Percentiles rank a stretch among this genome's conserved stretches.
phyloP scores from a whole-genome alignment of 1,139 yeast genomes.

The Debaryomyces sp. region DNA sequence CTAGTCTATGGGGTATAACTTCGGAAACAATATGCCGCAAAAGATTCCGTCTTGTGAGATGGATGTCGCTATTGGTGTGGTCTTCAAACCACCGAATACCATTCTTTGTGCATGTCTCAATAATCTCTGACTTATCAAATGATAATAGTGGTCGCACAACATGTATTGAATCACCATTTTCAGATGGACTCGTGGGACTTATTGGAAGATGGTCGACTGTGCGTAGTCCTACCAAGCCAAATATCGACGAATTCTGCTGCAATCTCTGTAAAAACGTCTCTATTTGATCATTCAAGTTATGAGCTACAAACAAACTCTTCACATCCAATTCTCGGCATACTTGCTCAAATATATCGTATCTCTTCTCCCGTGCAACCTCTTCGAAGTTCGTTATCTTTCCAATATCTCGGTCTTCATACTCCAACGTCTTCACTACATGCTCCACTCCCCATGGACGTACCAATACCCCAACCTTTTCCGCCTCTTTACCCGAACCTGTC shows the following conservation, averaged over 20 bases:
- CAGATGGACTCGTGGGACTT: slow-evolving; percentile 17
- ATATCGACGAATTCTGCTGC: slow-evolving; percentile 54
- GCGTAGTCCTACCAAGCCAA: slow-evolving; percentile 56
- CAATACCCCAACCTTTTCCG: slow-evolving; percentile 37
- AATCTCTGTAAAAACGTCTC: slow-evolving; percentile 69
- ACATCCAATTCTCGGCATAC: slow-evolving; percentile 34
- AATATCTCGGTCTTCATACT: slow-evolving; percentile 22
- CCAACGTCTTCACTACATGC: slow-evolving; percentile 41
- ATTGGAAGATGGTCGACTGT: slow-evolving; percentile 30
- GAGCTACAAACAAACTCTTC: slow-evolving; percentile 57
- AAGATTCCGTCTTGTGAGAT: slow-evolving; percentile 58
- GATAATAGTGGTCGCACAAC: slow-evolving; percentile 58
- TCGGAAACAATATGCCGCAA: slow-evolving; percentile 37
- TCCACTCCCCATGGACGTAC: slow-evolving; percentile 41
- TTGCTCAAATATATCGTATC: slow-evolving; percentile 48
- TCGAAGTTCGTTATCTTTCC: slow-evolving; percentile 48
- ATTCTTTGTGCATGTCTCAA: slow-evolving; percentile 44
- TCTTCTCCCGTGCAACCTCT: slow-evolving; percentile 54
- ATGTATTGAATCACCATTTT: slow-evolving; percentile 17
- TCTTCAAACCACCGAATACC: slow-evolving; percentile 69
- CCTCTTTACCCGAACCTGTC: slow-evolving; percentile 50
- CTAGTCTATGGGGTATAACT: slow-evolving; percentile 24
- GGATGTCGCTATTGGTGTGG: slow-evolving; percentile 56
- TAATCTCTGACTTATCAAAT: slow-evolving; percentile 46
- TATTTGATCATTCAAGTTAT: slow-evolving; percentile 69